Conservation (phyloP, 192 early-diverging fungal species). For the Backusella sp. region DNA sequence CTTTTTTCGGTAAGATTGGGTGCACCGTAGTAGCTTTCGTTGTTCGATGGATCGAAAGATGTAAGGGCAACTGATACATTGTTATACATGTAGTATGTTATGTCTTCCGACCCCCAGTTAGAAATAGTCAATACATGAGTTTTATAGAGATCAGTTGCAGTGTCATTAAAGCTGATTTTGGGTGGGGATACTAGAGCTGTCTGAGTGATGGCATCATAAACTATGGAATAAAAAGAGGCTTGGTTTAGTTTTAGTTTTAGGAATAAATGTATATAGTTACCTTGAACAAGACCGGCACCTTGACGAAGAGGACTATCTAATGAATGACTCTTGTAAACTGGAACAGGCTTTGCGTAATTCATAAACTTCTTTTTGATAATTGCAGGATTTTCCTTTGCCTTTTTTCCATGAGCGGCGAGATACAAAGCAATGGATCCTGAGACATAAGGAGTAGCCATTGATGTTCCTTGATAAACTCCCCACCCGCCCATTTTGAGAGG, state of each 20-base stretch:
- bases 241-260: neutral
- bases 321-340: neutral
- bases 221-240: neutral
- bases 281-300: slow-evolving; percentile 56
- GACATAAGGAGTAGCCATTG: slow-evolving; percentile 60
- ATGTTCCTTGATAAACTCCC: slow-evolving; percentile 36
- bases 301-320: slow-evolving; percentile 38
- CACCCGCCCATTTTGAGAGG: neutral
- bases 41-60: slow-evolving; percentile 28
- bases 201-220: slow-evolving; percentile 39
- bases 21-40: neutral
- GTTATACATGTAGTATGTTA: slow-evolving; percentile 37
- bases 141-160: slow-evolving; percentile 29
- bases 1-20: neutral
- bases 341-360: slow-evolving; percentile 19
- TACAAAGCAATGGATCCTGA: slow-evolving; percentile 49
- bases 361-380: slow-evolving; percentile 35
- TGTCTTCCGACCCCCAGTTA: slow-evolving; percentile 36
- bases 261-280: neutral
- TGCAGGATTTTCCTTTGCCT: slow-evolving; percentile 17
- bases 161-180: slow-evolving; percentile 53
- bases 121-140: slow-evolving; percentile 36
- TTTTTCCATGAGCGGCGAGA: slow-evolving; percentile 26
- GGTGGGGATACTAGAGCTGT: slow-evolving; percentile 39
- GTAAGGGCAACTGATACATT: slow-evolving; percentile 35